Evolutionary conservation across 2,329 filamentous ascomycete genomes (phyloP), one percentile per base, ranked within the genome.

Genomic region (Talaromyces sp.): DNA sequence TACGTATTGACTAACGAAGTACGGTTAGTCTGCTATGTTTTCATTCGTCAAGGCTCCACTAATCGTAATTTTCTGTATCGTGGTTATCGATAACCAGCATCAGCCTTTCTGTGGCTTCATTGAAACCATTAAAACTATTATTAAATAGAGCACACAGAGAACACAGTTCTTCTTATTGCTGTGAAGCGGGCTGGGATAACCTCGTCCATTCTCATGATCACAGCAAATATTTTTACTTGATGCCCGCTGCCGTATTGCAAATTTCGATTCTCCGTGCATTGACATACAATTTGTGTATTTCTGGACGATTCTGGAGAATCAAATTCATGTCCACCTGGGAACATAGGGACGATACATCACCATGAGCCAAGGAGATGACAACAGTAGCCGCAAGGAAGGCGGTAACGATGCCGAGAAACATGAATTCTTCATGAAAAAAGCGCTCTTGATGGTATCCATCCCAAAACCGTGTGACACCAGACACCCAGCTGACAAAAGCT

Each of bases 401-500:
- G 51, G 44, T 42, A 55, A 61, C 15, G 68, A 70, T 51, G 65
- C 67, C 39, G 63, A 67, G 6, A 66, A 66, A 33, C 83, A 86
- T 73, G 81, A 82, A 67, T 72, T 75, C 68, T 96, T 92, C 77
- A 96, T 96, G 86, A 85, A 88, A 67, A 88, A 93, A 73, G 93
- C 93, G 64, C 84, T 97, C 67, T 83, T 87, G 67, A 96, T 96
- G 92, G 91, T 93, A 79, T 62, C 47, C 49, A 17, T 13, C 28
- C 58, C 22, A 57, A 36, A n/a, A 19, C 28, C 39, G 10, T 58
- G 33, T 13, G 55, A 65, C 22, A 10, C n/a, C 10, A 36, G 5
- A 17, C 28, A 55, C 64, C 15, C 51, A 30, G 42, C 44, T 58
- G 30, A 58, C 59, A 32, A 42, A 59, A 54, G 57, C 25, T 13